Base-by-base conservation (phyloP, 352 stramenopile species). In the Aphanomyces astaci region DNA sequence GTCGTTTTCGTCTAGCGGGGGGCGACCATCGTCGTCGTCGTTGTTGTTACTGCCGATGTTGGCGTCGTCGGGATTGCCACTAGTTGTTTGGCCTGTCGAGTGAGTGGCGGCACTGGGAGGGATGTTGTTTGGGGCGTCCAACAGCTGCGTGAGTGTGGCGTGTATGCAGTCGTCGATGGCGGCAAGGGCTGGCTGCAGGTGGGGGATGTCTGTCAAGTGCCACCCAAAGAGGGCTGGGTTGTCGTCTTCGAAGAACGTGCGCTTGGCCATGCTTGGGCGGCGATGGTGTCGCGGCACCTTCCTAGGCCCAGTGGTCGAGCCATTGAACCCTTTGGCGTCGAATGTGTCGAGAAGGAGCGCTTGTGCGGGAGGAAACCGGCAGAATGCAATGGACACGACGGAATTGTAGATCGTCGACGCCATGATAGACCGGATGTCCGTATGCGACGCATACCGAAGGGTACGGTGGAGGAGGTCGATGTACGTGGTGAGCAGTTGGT, bases 181-280 rank as follows among this genome's bases (percentile, higher is more conserved):
- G 11, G 15, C 22, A 10, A 59, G 27, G 5, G 51, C 11, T 19
- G 51, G 51, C 51, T 59, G 51, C 5, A 59, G 22, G 13, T 10
- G 32, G 11, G 39, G n/a, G 2, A 27, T 30, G 24, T 65, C 36
- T 19, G 19, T 19, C 19, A 65, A 10, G 28, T 51, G 17, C 56
- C 56, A 65, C 19, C 56, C 56, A 51, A 52, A 65, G 56, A 65
- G 39, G 19, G 56, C 56, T 22, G 36, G 15, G 39, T 65, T 65
- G 56, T 65, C 56, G 11, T 65, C 56, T 48, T 65, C 31, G 15
- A 65, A 65, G 25, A 65, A 65, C 7, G 32, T 65, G 11, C 39
- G 36, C 31, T 49, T 32, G 32, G 32, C 31, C n/a, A 65, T 3
- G 31, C 36, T 11, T 46, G 0, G 39, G 9, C 36, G 22, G 25